Conservation (phyloP, 768 basidiomycete genomes). For the Pisolithus orientalis region DNA sequence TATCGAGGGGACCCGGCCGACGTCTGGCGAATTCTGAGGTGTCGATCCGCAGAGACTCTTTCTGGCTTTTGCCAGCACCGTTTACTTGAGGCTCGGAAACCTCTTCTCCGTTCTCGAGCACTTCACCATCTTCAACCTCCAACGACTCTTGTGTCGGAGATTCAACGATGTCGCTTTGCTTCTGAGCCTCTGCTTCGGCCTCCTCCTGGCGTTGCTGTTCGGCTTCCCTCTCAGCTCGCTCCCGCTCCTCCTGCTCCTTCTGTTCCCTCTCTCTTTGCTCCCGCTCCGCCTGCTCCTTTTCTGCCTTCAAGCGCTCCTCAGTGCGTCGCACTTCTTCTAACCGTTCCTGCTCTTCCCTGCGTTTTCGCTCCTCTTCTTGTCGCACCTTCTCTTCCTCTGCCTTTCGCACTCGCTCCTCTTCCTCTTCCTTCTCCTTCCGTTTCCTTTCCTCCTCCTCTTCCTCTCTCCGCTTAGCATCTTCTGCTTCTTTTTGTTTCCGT, state of each 20-base stretch:
- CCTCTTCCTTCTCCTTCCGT: slow-evolving; percentile 32
- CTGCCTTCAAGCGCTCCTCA: slow-evolving; percentile 30
- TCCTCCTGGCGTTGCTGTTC: slow-evolving; percentile 19
- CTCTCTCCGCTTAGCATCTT: slow-evolving; percentile 36
- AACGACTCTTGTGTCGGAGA: slow-evolving; percentile 40
- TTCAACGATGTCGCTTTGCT: slow-evolving; percentile 25
- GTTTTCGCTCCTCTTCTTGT: slow-evolving; percentile 32
- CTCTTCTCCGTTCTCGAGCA: slow-evolving; percentile 30
- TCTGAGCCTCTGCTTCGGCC: slow-evolving; percentile 24
- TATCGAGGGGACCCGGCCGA: slow-evolving; percentile 71
- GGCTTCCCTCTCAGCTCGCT: slow-evolving; percentile 21
- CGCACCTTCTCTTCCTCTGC: slow-evolving; percentile 36
- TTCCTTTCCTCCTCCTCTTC: slow-evolving; percentile 35
- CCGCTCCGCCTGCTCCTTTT: slow-evolving; percentile 36
- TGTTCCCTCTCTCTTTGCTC: slow-evolving; percentile 26
- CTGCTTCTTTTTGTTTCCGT: slow-evolving; percentile 31
- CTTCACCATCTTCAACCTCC: slow-evolving; percentile 36
- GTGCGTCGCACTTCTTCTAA: slow-evolving; percentile 26
- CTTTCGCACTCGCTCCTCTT: slow-evolving; percentile 31
- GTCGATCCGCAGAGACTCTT: slow-evolving; percentile 61
- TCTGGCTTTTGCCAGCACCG: slow-evolving; percentile 37
- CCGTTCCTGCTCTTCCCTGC: slow-evolving; percentile 16
- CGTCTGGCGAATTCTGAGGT: slow-evolving; percentile 41
- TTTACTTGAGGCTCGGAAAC: slow-evolving; percentile 18
- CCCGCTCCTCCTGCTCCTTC: slow-evolving; percentile 29